Evolutionary conservation across 2,329 filamentous ascomycete genomes (phyloP).

Genomic region (Cercospora beticola): DNA sequence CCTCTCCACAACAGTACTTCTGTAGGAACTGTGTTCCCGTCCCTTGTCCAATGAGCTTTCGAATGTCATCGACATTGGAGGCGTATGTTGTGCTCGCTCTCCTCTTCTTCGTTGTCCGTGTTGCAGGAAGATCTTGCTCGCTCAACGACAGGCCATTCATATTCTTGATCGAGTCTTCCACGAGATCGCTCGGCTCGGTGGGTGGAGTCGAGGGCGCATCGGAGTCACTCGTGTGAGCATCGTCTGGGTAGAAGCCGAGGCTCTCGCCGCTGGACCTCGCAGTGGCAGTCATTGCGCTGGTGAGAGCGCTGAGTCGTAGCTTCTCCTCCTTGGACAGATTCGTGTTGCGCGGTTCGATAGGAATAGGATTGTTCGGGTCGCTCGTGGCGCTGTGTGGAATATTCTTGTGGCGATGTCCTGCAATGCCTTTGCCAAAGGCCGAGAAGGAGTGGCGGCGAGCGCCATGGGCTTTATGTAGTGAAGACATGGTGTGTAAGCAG

Average conservation of each 20-base stretch:
- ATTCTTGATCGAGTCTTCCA: slow-evolving; percentile 24
- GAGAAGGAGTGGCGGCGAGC: slow-evolving; percentile 36
- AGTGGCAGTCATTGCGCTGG: slow-evolving; percentile 20
- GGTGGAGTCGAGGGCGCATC: slow-evolving; percentile 40
- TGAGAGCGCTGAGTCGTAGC: slow-evolving; percentile 31
- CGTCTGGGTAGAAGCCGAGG: slow-evolving; percentile 22
- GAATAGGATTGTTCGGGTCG: slow-evolving; percentile 49
- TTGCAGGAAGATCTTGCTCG: slow-evolving; percentile 16
- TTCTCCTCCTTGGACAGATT: slow-evolving; percentile 24
- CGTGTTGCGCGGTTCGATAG: slow-evolving; percentile 41
- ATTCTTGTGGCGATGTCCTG: slow-evolving; percentile 36
- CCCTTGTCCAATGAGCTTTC: slow-evolving; percentile 56
- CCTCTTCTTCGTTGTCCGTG: slow-evolving; percentile 30
- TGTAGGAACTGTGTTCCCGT: slow-evolving; percentile 60
- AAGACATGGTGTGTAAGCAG: slow-evolving; percentile 22
- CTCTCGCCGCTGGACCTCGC: slow-evolving; percentile 36
- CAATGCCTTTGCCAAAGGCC: slow-evolving; percentile 26
- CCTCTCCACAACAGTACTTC: slow-evolving; percentile 64
- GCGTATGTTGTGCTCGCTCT: slow-evolving; percentile 45
- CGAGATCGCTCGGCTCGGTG: slow-evolving; percentile 39
- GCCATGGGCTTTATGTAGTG: slow-evolving; percentile 16
- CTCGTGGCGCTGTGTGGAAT: slow-evolving; percentile 47
- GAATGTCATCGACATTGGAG: slow-evolving; percentile 57
- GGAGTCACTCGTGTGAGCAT: slow-evolving; percentile 28
- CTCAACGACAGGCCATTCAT: slow-evolving; percentile 21